These are phyloP conservation scores for Knoxdaviesia proteae DNA, from an alignment of 2,329 filamentous ascomycete genomes.

Conservation along the genomic window DNA sequence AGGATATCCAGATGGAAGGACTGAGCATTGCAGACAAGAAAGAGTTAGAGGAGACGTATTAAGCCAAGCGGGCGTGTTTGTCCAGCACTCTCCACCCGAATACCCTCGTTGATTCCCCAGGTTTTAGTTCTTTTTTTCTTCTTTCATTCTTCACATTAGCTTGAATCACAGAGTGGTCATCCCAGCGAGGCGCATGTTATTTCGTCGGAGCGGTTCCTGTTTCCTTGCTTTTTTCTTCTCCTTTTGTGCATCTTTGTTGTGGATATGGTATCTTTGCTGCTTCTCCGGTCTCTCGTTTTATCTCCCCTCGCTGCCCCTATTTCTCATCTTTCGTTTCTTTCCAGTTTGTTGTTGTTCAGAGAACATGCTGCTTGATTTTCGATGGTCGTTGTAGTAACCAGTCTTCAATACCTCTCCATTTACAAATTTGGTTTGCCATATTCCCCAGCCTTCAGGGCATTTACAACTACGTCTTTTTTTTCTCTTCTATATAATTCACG, in stretches of 20 bases:
- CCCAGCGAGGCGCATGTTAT: slow-evolving; percentile 1
- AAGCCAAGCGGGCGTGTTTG: too few relatives aligned
- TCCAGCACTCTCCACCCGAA: too few relatives aligned
- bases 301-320: background rate
- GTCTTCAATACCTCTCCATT: too few relatives aligned
- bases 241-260: background rate
- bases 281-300: background rate
- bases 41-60: too few relatives aligned
- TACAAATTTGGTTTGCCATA: too few relatives aligned
- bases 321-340: background rate
- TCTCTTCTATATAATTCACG: background rate
- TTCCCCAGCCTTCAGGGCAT: background rate
- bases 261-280: background rate
- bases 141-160: too few relatives aligned
- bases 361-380: background rate
- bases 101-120: too few relatives aligned
- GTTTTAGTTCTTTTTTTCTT: too few relatives aligned
- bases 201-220: background rate
- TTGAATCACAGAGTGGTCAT: background rate
- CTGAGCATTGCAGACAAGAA: too few relatives aligned
- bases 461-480: background rate
- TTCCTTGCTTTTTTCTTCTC: background rate
- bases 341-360: background rate
- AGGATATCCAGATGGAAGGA: too few relatives aligned
- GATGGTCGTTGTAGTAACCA: too few relatives aligned